Percentiles rank a stretch among this genome's conserved stretches.
Evolutionary conservation across 164 flowering plant species (phyloP).

Genomic region (Chimonanthus praecox): DNA sequence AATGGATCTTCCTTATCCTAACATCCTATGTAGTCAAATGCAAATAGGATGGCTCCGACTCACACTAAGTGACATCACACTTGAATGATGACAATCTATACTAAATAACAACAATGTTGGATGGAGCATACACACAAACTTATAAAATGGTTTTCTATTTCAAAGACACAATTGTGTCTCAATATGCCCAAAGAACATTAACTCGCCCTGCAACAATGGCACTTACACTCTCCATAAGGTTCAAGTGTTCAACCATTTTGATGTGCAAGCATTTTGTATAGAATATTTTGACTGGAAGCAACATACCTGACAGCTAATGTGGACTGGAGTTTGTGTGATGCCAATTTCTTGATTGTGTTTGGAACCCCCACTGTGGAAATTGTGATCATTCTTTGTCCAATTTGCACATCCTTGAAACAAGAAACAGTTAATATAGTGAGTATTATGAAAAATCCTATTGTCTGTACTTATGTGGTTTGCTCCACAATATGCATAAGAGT

Average conservation of each 20-base stretch:
- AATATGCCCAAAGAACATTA: not conserved
- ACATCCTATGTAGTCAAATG: not conserved
- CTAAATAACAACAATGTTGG: no score
- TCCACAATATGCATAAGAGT: not conserved
- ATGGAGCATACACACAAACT: not conserved
- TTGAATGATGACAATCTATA: not conserved
- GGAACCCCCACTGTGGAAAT: constrained; percentile 99
- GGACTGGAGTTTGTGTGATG: constrained; percentile 91
- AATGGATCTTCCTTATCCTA: no score
- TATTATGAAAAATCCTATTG: not conserved
- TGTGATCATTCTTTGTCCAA: constrained; percentile 99
- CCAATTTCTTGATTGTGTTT: constrained; percentile 83
- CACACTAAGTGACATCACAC: not conserved
- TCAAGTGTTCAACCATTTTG: not conserved
- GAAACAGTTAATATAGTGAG: not conserved
- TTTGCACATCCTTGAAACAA: constrained; percentile 65
- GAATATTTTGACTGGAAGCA: not conserved
- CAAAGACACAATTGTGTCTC: not conserved
- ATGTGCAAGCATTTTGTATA: not conserved
- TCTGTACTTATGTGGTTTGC: not conserved
- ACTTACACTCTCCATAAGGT: not conserved
- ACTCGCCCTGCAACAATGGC: not conserved
- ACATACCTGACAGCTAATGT: constrained; percentile 91
- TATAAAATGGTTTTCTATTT: no score
- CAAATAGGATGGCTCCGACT: not conserved